A percentile compares a stretch with the other conserved stretches of the same genome.
Evolutionary conservation across 345 rosid species (phyloP).

Genomic region (Balakata baccata): DNA sequence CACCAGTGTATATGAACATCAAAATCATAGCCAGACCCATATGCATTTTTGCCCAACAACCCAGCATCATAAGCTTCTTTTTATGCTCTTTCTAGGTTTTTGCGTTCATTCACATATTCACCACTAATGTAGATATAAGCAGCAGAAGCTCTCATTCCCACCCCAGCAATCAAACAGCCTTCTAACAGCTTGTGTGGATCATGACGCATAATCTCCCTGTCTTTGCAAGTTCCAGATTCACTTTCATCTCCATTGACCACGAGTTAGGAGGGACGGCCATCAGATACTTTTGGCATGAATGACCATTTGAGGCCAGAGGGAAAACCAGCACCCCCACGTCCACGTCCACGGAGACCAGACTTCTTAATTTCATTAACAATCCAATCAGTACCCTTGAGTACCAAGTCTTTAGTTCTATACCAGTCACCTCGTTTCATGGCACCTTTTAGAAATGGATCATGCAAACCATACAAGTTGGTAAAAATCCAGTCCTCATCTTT

Average conservation of each 20-base stretch:
- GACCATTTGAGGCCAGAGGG: slow-evolving; percentile 99
- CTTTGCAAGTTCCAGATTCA: slow-evolving; percentile 99
- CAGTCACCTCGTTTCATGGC: slow-evolving; percentile 96
- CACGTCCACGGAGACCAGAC: slow-evolving; percentile 95
- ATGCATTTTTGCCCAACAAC: slow-evolving; percentile 87
- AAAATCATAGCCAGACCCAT: slow-evolving; percentile 96
- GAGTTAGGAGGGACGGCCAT: slow-evolving; percentile 95
- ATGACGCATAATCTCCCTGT: slow-evolving; percentile 95
- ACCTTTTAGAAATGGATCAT: slow-evolving; percentile 92
- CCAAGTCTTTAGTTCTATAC: slow-evolving; percentile 94
- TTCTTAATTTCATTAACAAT: slow-evolving; percentile 88
- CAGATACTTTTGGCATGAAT: slow-evolving; percentile 96
- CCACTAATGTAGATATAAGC: slow-evolving; percentile 97
- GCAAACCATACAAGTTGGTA: slow-evolving; percentile 84
- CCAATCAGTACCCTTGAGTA: slow-evolving; percentile 96
- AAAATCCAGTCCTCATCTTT: slow-evolving; percentile 95
- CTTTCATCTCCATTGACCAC: slow-evolving; percentile 99
- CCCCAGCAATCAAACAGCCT: slow-evolving; percentile 98
- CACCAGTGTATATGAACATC: slow-evolving; percentile 98
- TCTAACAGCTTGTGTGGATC: slow-evolving; percentile 95
- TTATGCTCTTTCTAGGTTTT: slow-evolving; percentile 73
- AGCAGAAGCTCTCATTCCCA: slow-evolving; percentile 96
- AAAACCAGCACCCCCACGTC: slow-evolving; percentile 99
- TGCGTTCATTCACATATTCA: slow-evolving; percentile 88
- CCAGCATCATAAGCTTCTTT: slow-evolving; percentile 97